A percentile compares a stretch with the other conserved stretches of the same genome.
Evolutionary conservation across 2,329 filamentous ascomycete species (phyloP).

Genomic region (Chrysosporium queenslandicum): DNA sequence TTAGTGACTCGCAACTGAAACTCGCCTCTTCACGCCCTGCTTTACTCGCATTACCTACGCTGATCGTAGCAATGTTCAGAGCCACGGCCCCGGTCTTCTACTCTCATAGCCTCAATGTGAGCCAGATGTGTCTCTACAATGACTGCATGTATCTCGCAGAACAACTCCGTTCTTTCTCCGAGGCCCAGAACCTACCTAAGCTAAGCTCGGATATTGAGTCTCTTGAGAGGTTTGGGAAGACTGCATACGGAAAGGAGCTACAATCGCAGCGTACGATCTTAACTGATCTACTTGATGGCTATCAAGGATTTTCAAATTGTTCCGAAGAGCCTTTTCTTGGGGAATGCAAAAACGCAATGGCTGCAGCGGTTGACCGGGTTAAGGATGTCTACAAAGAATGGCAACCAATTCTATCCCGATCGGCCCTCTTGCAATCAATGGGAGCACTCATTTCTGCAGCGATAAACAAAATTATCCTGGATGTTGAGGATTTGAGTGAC

Average conservation of each 20-base stretch:
- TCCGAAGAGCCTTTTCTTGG: conserved; percentile 49
- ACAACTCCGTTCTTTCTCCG: conserved; percentile 41
- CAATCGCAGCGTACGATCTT: conserved; percentile 54
- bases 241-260: conserved; percentile 55
- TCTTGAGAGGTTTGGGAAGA: conserved; percentile 50
- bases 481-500: conserved; percentile 53
- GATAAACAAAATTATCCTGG: conserved; percentile 50
- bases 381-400: conserved; percentile 48
- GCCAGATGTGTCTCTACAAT: conserved; percentile 57
- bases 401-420: conserved; percentile 49
- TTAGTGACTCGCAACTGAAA: conserved; percentile 27
- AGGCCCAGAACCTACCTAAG: conserved; percentile 39
- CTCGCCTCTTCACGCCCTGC: conserved; percentile 36
- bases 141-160: conserved; percentile 51
- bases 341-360: conserved; percentile 52
- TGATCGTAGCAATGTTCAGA: conserved; percentile 43
- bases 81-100: conserved; percentile 41
- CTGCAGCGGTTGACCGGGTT: conserved; percentile 49
- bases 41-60: conserved; percentile 38
- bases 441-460: conserved; percentile 50
- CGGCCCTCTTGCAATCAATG: conserved; percentile 51
- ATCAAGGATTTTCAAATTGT: conserved; percentile 52
- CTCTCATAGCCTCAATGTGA: conserved; percentile 36
- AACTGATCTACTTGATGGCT: conserved; percentile 52
- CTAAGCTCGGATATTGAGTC: conserved; percentile 46